phyloP scores from a whole-genome alignment of 1,284 basidiomycete genomes.

The Cryptococcus sp. region DNA sequence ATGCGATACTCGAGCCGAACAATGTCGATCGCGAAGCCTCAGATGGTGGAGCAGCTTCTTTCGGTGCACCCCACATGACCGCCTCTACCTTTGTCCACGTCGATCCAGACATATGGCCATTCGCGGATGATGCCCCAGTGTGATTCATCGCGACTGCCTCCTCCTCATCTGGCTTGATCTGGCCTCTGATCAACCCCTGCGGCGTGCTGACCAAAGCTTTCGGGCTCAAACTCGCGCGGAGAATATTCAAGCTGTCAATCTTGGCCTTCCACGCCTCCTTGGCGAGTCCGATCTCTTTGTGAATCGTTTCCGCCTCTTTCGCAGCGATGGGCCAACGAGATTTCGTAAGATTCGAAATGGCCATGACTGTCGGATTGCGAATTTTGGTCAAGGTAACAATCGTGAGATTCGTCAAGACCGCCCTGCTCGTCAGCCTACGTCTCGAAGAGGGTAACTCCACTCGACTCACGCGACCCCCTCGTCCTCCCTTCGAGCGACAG shows the following conservation, averaged over 20 bases:
- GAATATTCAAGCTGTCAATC: neutral
- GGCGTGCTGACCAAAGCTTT: neutral
- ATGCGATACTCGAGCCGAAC: neutral
- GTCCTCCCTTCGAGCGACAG: slow-evolving; percentile 73
- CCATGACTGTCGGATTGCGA: too few species aligned
- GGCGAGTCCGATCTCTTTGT: slow-evolving; percentile 56
- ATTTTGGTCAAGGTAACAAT: neutral
- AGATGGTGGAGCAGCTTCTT: neutral
- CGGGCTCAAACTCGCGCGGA: neutral
- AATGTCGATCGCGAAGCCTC: neutral
- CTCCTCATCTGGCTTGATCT: too few species aligned
- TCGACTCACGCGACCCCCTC: slow-evolving; percentile 68
- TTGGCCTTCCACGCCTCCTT: slow-evolving; percentile 42
- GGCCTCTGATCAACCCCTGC: too few species aligned
- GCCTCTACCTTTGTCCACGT: neutral
- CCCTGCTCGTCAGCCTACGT: neutral
- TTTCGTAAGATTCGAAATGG: neutral
- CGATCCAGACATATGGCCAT: too few species aligned
- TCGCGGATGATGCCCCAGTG: too few species aligned
- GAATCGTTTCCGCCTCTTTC: slow-evolving; percentile 57
- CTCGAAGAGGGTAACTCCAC: too few species aligned
- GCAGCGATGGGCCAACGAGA: slow-evolving; percentile 14
- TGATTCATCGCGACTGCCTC: too few species aligned
- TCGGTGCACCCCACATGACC: neutral
- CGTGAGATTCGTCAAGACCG: slow-evolving; percentile 1